Evolutionary conservation across 192 early-diverging fungal genomes (phyloP), one percentile per base, ranked within the genome.

Genomic region (Backusella tarrabulga): DNA sequence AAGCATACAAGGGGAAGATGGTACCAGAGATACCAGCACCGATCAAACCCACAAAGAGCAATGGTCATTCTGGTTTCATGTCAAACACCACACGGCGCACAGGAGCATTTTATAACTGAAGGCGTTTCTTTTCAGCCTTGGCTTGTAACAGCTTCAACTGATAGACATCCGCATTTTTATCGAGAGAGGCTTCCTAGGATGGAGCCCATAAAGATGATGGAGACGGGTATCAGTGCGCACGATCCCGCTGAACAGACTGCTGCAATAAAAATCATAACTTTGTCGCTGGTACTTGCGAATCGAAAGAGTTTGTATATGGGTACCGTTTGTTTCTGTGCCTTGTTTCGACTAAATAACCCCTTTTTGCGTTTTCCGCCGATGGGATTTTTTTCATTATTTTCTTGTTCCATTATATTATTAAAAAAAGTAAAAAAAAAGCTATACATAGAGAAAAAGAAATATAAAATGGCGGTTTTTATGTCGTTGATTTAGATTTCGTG

Each of bases 1-100:
- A 77, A n/a, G 95, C 90, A 82, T 95, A 97, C 7, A 91, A 72
- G 8, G 96, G 96, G 75, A 94, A 90, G 12, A 93, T 83, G 12
- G 86, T 85, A 54, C 95, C 96, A 74, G 89, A 89, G 54, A 94
- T 74, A 32, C 86, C 79, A 26, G 92, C 85, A 36, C 87, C 87
- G 19, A 94, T 42, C 5, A 83, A 60, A 41, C 92, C 96, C 1
- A 92, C 71, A 17, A 85, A 21, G 17, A 96, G 68, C 1, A 85
- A 36, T 4, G 23, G 12, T 86, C 83, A 86, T 72, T 92, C 90
- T 0, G 87, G 85, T 42, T 79, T 80, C 89, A 88, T 90, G 9
- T 82, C 41, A 68, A 79, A 77, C 32, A 88, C 17, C 0, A 93
- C 87, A 40, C 88, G 78, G 9, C 41, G 50, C n/a, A 92, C 79